A percentile compares a stretch with the other conserved stretches of the same genome.
These are phyloP conservation scores for Halenospora varia DNA, from an alignment of 495 filamentous ascomycete species.

Conservation along the genomic window DNA sequence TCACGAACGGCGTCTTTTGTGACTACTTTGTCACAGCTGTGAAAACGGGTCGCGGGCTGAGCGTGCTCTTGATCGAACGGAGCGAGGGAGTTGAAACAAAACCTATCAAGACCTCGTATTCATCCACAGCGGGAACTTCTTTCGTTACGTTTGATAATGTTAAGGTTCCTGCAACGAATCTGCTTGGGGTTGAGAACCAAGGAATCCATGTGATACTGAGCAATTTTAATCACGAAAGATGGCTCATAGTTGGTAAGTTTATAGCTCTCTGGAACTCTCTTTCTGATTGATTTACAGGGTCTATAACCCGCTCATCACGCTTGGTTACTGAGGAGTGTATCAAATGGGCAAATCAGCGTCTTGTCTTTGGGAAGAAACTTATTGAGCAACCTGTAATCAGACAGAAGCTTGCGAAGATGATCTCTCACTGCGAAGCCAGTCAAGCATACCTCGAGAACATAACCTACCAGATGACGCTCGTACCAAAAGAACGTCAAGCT, in stretches of 20 bases:
- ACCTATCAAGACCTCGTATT: constrained; percentile 84
- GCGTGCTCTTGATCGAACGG: constrained; percentile 71
- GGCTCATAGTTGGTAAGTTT: too few species aligned
- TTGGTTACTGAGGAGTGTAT: constrained; percentile 78
- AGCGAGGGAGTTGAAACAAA: constrained; percentile 68
- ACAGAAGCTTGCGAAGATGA: constrained; percentile 87
- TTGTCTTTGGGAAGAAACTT: constrained; percentile 80
- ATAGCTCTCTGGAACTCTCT: too few species aligned
- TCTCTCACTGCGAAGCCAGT: constrained; percentile 74
- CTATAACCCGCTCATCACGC: constrained; percentile 59
- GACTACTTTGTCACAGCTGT: constrained; percentile 88
- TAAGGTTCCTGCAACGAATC: constrained; percentile 75
- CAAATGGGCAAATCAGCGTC: constrained; percentile 84
- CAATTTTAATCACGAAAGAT: constrained; percentile 83
- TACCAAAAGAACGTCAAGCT: constrained; percentile 76
- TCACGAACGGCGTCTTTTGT: constrained; percentile 80
- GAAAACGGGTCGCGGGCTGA: constrained; percentile 76
- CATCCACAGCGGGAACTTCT: constrained; percentile 70
- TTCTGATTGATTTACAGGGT: too few species aligned
- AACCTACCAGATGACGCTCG: constrained; percentile 83
- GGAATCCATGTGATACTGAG: constrained; percentile 82
- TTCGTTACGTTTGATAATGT: constrained; percentile 77
- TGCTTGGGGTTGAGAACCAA: constrained; percentile 81
- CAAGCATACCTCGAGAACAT: constrained; percentile 84
- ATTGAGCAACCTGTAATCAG: constrained; percentile 84